Conservation (phyloP, 2,329 filamentous ascomycete genomes). For the Fusarium verticillioides region DNA sequence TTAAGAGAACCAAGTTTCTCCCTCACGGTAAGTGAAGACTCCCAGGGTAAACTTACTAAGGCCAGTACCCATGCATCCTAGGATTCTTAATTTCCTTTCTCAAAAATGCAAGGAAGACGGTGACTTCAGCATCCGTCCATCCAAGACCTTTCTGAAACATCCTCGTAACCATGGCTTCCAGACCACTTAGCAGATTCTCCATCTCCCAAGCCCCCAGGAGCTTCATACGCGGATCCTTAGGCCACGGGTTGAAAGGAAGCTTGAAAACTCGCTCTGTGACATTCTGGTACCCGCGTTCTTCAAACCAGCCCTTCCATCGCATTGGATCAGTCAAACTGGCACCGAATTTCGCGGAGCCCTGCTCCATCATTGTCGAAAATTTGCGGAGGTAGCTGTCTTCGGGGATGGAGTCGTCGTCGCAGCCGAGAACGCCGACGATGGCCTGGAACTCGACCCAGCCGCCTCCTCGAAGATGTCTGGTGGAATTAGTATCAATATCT, state of each 20-base stretch:
- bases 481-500: background rate
- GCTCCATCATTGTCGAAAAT: conserved; percentile 44
- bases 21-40: accelerated
- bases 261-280: conserved; percentile 58
- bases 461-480: conserved; percentile 23
- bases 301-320: conserved; percentile 50
- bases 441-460: conserved; percentile 40
- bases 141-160: conserved; percentile 47
- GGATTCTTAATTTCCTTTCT: conserved; percentile 40
- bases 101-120: conserved; percentile 35
- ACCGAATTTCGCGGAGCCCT: conserved; percentile 44
- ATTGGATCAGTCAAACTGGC: conserved; percentile 45
- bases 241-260: conserved; percentile 61
- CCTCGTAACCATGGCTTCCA: conserved; percentile 47
- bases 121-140: conserved; percentile 36
- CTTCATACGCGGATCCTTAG: conserved; percentile 61
- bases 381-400: conserved; percentile 39
- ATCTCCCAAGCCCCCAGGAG: conserved; percentile 54
- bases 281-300: conserved; percentile 63
- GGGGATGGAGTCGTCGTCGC: conserved; percentile 38
- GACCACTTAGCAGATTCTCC: conserved; percentile 37
- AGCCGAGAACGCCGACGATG: conserved; percentile 39
- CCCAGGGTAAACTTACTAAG: conserved; percentile 26
- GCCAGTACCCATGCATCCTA: conserved; percentile 39
- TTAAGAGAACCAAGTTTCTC: accelerated